Percentiles rank a stretch among this genome's conserved stretches.
These are phyloP conservation scores for Galerina marginata DNA, from an alignment of 768 basidiomycete species.

Conservation along the genomic window DNA sequence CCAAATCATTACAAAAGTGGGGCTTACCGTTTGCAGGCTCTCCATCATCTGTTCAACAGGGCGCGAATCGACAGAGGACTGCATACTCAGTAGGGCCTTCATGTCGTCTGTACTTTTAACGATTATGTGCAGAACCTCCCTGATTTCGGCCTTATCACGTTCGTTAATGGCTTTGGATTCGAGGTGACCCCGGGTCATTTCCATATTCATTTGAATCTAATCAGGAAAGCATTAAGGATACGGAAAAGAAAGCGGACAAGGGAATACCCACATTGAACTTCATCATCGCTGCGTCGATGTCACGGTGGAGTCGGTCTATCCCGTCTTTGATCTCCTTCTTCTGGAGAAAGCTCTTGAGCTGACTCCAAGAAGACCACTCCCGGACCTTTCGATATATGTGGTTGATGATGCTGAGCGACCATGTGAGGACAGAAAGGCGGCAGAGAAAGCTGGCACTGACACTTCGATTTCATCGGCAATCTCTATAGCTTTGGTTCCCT, in stretches of 20 bases:
- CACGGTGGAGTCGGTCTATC: constrained; percentile 41
- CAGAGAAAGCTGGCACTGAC: constrained; percentile 26
- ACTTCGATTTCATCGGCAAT: constrained; percentile 40
- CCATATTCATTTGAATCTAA: constrained; percentile 33
- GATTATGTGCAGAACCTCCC: constrained; percentile 39
- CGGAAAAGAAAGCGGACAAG: neutral
- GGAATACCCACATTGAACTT: constrained; percentile 40
- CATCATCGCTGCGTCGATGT: constrained; percentile 41
- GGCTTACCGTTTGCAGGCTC: constrained; percentile 44
- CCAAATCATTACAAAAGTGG: neutral
- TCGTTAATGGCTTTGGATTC: constrained; percentile 35
- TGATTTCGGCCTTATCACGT: constrained; percentile 39
- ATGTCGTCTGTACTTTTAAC: constrained; percentile 40
- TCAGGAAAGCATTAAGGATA: neutral
- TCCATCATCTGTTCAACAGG: constrained; percentile 47
- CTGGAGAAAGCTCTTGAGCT: constrained; percentile 40
- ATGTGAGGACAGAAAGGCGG: neutral
- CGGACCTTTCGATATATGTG: constrained; percentile 36
- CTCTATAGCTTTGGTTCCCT: constrained; percentile 33
- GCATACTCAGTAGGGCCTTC: constrained; percentile 34
- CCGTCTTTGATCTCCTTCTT: constrained; percentile 47
- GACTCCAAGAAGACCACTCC: constrained; percentile 42
- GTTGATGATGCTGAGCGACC: constrained; percentile 29
- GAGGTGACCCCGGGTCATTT: constrained; percentile 29
- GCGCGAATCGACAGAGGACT: constrained; percentile 33